Evolutionary conservation across 2,329 filamentous ascomycete species (phyloP).

Genomic region (Tolypocladium inflatum): DNA sequence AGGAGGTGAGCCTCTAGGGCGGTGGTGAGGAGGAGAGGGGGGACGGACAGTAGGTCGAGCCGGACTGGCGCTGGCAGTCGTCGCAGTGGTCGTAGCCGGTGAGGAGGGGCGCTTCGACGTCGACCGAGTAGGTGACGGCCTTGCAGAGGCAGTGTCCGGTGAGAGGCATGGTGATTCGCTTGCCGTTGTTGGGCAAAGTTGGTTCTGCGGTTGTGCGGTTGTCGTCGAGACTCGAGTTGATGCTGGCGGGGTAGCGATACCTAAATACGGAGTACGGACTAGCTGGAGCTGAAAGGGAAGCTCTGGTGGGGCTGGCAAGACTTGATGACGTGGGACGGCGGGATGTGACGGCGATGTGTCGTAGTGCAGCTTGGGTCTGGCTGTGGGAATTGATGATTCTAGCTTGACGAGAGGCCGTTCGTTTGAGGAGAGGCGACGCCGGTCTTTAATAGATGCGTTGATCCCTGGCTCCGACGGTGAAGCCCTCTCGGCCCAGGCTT

Average conservation of each 20-base stretch:
- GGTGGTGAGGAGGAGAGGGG: background rate
- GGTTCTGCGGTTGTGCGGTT: no score
- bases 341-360: background rate
- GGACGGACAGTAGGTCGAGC: slow-evolving; percentile 56
- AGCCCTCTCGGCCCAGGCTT: background rate
- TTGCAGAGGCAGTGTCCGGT: slow-evolving; percentile 64
- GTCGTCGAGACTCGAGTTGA: background rate
- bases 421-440: background rate
- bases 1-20: background rate
- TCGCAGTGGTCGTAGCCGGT: slow-evolving; percentile 64
- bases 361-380: background rate
- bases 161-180: slow-evolving; percentile 45
- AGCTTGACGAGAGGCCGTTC: no score
- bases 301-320: slow-evolving; percentile 13
- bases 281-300: slow-evolving; percentile 1
- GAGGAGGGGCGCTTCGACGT: slow-evolving; percentile 40
- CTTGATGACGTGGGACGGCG: slow-evolving; percentile 16
- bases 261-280: background rate
- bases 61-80: slow-evolving; percentile 61
- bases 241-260: slow-evolving; percentile 14
- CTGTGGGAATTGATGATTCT: no score
- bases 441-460: background rate
- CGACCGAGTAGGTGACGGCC: slow-evolving; percentile 57
- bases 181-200: background rate
- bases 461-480: background rate